Evolutionary conservation across 331 rosid genomes (phyloP), one percentile per base, ranked within the genome.

Genomic region (Telfairia occidentalis): DNA sequence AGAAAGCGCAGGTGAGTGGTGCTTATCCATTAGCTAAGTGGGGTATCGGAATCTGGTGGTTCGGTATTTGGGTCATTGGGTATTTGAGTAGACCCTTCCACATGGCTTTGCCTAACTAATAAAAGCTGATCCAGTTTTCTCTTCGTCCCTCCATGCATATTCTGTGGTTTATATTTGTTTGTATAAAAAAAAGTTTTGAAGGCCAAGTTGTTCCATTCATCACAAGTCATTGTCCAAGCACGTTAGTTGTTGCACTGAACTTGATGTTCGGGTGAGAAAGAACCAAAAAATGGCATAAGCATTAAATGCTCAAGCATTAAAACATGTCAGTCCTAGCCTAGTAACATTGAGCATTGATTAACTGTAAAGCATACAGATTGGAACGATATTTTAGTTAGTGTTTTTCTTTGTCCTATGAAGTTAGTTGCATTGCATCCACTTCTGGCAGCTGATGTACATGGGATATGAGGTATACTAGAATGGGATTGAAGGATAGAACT

Each of bases 11-110:
- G 32, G 30, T 65, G 19, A 65, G 9, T 38, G 73, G 30, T 42
- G 32, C 52, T 32, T 40, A 21, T 43, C 74, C 13, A 37, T 1
- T 42, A n/a, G 38, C 55, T 24, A 43, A 13, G 13, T 42, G 74
- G 55, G 74, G 55, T 43, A 43, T 26, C 13, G 38, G 26, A 37
- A 55, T 23, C 38, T 69, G 74, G 55, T 69, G 49, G 74, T 69
- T 69, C 37, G 74, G 74, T 69, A 43, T 64, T 66, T 69, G 24
- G 43, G 74, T 5, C n/a, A n/a, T n/a, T 69, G 54, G 74, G 74
- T 69, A 43, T 64, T 66, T 69, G 24, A 69, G 74, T 5, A 5
- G 2, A 43, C 54, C 9, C 21, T 2, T 42, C 26, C 53, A 67
- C 74, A 67, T 42, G 74, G 55, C 37, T 42, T 43, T 69, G 38